phyloP scores from a whole-genome alignment of 1,139 yeast species.

The Meyerozyma athensensis region DNA sequence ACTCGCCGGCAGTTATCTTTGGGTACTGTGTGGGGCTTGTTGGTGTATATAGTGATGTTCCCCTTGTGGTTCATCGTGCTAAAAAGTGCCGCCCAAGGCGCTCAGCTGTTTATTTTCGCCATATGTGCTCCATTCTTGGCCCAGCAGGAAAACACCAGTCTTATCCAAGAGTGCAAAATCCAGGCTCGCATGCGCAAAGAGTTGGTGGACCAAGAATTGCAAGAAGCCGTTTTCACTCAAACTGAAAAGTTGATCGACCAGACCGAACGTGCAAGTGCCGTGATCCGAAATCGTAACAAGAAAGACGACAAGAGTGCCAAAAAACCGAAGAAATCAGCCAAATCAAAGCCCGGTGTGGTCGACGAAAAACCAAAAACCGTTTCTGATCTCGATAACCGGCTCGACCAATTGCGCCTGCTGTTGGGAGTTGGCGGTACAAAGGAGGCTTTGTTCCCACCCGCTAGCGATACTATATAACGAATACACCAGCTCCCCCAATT shows the following conservation, averaged over 20 bases:
- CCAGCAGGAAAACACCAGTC: constrained; percentile 57
- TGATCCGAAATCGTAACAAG: constrained; percentile 11
- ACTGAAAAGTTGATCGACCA: constrained; percentile 54
- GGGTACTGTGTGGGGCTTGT: constrained; percentile 70
- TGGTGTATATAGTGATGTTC: constrained; percentile 62
- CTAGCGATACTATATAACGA: too few relatives aligned
- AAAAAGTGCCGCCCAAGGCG: constrained; percentile 72
- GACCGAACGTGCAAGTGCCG: constrained; percentile 47
- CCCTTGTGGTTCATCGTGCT: constrained; percentile 82
- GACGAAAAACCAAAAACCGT: constrained; percentile 27
- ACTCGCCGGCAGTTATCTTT: constrained; percentile 73
- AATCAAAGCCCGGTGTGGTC: constrained; percentile 14
- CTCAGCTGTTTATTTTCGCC: constrained; percentile 71
- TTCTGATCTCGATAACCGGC: constrained; percentile 18
- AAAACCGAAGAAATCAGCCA: constrained; percentile 13
- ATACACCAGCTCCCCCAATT: too few relatives aligned
- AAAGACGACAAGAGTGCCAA: constrained; percentile 17
- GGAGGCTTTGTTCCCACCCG: not conserved
- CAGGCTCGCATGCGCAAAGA: constrained; percentile 50
- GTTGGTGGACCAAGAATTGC: constrained; percentile 56
- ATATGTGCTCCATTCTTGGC: constrained; percentile 66
- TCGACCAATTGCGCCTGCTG: not conserved
- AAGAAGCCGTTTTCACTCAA: constrained; percentile 53
- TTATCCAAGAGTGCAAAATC: constrained; percentile 67
- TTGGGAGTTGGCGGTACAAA: not conserved